Percentiles rank a stretch among this genome's conserved stretches.
These are phyloP conservation scores for Thermoascus crustaceus DNA, from an alignment of 2,329 filamentous ascomycete genomes.

Conservation along the genomic window DNA sequence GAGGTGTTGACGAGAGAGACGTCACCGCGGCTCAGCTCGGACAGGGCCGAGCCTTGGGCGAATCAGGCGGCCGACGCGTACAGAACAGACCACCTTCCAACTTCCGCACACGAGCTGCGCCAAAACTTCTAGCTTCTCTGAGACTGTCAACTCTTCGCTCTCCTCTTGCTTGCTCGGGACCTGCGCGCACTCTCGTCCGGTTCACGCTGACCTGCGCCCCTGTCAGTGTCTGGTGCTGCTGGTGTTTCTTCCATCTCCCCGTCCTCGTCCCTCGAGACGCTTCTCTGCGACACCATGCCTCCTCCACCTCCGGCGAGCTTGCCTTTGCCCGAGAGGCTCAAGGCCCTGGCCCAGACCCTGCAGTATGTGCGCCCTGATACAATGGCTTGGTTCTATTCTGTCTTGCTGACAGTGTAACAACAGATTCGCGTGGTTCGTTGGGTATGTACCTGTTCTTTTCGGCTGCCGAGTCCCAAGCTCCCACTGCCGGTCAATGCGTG, in stretches of 20 bases:
- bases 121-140: slow-evolving; percentile 1
- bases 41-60: slow-evolving; percentile 4
- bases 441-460: slow-evolving; percentile 50
- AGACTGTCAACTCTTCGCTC: not conserved
- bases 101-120: slow-evolving; percentile 3
- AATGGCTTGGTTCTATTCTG: slow-evolving; percentile 10
- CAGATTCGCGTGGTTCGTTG: slow-evolving; percentile 65
- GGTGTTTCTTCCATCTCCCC: slow-evolving; percentile 6
- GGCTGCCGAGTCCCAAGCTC: too few relatives aligned
- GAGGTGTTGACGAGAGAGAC: too few relatives aligned
- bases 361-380: slow-evolving; percentile 62
- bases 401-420: slow-evolving; percentile 27
- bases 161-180: not conserved
- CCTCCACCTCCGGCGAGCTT: slow-evolving; percentile 62
- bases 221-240: too few relatives aligned
- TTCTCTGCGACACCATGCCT: slow-evolving; percentile 49
- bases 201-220: too few relatives aligned
- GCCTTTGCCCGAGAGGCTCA: slow-evolving; percentile 65
- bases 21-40: slow-evolving; percentile 12
- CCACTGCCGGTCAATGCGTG: too few relatives aligned
- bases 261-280: slow-evolving; percentile 5
- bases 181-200: too few relatives aligned
- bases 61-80: slow-evolving; percentile 1
- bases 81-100: slow-evolving; percentile 3
- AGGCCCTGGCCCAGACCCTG: slow-evolving; percentile 75